Conservation (phyloP, 2,329 filamentous ascomycete genomes). For the Cladophialophora bantiana region DNA sequence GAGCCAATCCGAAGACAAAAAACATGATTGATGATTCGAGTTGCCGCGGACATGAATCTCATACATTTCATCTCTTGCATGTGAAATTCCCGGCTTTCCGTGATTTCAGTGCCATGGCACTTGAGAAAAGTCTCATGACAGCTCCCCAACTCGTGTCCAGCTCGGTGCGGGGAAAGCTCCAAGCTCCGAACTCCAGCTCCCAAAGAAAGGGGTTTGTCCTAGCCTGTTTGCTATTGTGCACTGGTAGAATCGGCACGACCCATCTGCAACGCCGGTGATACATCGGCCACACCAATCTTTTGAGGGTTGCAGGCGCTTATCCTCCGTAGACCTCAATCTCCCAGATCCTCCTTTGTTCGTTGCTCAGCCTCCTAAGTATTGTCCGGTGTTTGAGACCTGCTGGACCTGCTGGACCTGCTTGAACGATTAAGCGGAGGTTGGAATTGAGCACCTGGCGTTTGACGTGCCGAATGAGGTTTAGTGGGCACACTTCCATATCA, state of each 20-base stretch:
- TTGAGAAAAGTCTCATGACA: conserved; percentile 1
- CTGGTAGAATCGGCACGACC: conserved; percentile 6
- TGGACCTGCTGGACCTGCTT: too few species aligned
- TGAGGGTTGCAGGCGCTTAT: conserved; percentile 2
- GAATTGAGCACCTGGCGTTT: not conserved
- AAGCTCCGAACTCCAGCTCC: conserved; percentile 5
- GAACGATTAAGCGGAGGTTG: not conserved
- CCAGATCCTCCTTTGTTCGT: not conserved
- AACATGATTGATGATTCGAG: not conserved
- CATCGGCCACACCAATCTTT: not conserved
- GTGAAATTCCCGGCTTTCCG: not conserved
- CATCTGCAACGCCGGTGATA: conserved; percentile 17
- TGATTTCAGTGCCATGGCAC: not conserved
- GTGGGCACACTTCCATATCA: not conserved
- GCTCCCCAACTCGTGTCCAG: not conserved
- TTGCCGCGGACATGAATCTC: not conserved
- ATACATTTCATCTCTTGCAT: not conserved
- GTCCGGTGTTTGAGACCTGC: not conserved
- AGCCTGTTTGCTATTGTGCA: not conserved
- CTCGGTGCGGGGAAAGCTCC: conserved; percentile 14
- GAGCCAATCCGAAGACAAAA: not conserved
- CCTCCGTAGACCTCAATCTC: not conserved
- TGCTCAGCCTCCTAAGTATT: not conserved
- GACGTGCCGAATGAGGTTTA: not conserved
- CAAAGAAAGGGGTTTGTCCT: not conserved